These are phyloP conservation scores for Trametes coccinea DNA, from an alignment of 768 basidiomycete species.

Conservation along the genomic window DNA sequence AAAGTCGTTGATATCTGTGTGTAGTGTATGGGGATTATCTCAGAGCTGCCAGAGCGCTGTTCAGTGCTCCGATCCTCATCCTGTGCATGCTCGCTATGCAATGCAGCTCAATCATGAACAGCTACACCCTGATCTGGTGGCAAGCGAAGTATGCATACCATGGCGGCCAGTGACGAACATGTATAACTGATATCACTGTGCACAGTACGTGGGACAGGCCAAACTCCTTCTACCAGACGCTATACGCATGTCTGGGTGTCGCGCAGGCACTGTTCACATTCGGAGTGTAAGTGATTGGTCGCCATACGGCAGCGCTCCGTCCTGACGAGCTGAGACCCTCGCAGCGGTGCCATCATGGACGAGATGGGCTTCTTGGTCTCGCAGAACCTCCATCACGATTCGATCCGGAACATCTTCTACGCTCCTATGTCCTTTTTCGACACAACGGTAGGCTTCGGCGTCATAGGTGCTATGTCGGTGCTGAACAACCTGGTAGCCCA, in stretches of 20 bases:
- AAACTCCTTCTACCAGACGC: constrained; percentile 61
- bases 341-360: constrained; percentile 54
- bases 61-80: constrained; percentile 53
- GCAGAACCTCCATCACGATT: constrained; percentile 58
- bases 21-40: constrained; percentile 63
- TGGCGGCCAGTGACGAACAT: background rate
- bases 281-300: constrained; percentile 43
- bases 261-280: constrained; percentile 60
- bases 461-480: background rate
- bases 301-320: background rate
- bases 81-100: constrained; percentile 59
- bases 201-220: constrained; percentile 46
- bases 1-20: background rate
- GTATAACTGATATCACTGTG: background rate
- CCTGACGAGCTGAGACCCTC: background rate
- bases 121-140: constrained; percentile 76
- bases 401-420: constrained; percentile 58
- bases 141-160: constrained; percentile 49
- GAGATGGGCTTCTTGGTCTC: constrained; percentile 60
- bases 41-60: constrained; percentile 50
- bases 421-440: constrained; percentile 83
- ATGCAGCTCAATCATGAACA: constrained; percentile 57
- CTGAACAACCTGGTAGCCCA: constrained; percentile 36
- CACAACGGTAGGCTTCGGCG: constrained; percentile 45
- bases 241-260: constrained; percentile 65